phyloP scores from a whole-genome alignment of 2,329 filamentous ascomycete species.

The Truncatella angustata region DNA sequence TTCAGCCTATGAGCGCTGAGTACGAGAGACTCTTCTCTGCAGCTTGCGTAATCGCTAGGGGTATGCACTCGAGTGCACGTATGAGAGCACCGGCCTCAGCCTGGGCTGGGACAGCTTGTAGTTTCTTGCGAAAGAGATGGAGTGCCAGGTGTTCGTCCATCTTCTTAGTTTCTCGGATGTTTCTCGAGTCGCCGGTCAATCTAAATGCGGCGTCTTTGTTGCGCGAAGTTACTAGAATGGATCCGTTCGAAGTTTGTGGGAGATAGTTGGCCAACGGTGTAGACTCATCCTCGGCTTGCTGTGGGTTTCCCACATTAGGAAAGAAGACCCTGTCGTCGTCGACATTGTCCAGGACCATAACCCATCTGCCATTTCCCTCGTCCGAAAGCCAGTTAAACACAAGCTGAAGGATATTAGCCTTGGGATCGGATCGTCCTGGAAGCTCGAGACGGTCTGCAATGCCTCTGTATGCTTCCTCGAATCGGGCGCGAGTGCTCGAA shows the following conservation, averaged over 20 bases:
- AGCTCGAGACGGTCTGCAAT: conserved; percentile 32
- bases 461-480: conserved; percentile 17
- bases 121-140: background rate
- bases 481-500: no score
- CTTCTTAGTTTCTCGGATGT: background rate
- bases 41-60: conserved; percentile 33
- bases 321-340: conserved; percentile 27
- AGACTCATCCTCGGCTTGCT: conserved; percentile 7
- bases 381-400: conserved; percentile 31
- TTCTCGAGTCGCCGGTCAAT: background rate
- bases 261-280: conserved; percentile 21
- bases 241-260: conserved; percentile 17
- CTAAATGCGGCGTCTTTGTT: background rate
- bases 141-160: background rate
- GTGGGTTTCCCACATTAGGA: conserved; percentile 19
- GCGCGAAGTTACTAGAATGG: background rate
- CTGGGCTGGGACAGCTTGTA: background rate
- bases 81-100: background rate
- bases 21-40: no score
- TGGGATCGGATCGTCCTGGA: conserved; percentile 17
- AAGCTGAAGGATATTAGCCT: conserved; percentile 10
- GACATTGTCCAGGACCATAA: conserved; percentile 36
- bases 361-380: conserved; percentile 27
- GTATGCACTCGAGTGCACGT: conserved; percentile 14
- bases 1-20: no score